Evolutionary conservation across 1,139 yeast genomes (phyloP).

Genomic region (Protomyces inouyei): DNA sequence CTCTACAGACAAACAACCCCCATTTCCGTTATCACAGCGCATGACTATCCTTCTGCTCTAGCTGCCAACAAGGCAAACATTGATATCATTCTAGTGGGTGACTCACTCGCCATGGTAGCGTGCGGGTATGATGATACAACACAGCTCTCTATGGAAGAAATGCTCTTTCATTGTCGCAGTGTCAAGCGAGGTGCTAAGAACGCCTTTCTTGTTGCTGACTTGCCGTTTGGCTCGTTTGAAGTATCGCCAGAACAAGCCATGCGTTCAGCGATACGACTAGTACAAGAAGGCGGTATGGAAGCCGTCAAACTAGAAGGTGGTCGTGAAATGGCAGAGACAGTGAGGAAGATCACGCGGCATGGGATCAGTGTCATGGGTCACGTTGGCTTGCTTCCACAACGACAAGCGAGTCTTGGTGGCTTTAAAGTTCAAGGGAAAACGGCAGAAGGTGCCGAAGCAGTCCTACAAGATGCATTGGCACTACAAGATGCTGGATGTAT

Average conservation of each 20-base stretch:
- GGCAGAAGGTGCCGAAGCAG: slow-evolving; percentile 51
- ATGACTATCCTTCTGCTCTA: slow-evolving; percentile 73
- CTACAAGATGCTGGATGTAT: slow-evolving; percentile 77
- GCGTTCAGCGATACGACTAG: slow-evolving; percentile 55
- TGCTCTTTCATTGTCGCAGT: slow-evolving; percentile 68
- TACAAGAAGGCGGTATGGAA: slow-evolving; percentile 60
- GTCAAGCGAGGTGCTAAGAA: slow-evolving; percentile 60
- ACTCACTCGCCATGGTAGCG: slow-evolving; percentile 87
- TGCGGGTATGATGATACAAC: slow-evolving; percentile 56
- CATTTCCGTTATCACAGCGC: slow-evolving; percentile 67
- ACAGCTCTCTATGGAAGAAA: slow-evolving; percentile 45
- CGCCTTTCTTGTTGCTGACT: slow-evolving; percentile 74
- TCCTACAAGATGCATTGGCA: slow-evolving; percentile 58
- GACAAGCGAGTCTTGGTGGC: slow-evolving; percentile 74
- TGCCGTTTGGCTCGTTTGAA: slow-evolving; percentile 87
- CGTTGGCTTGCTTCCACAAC: slow-evolving; percentile 87
- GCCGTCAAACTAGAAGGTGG: slow-evolving; percentile 91
- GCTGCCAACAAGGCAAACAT: slow-evolving; percentile 65
- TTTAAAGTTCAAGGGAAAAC: slow-evolving; percentile 77
- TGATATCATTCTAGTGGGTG: slow-evolving; percentile 79
- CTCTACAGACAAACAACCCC: slow-evolving; percentile 48
- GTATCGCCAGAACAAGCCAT: slow-evolving; percentile 59
- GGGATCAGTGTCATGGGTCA: slow-evolving; percentile 94
- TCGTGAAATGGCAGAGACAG: slow-evolving; percentile 48
- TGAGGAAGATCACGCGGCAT: slow-evolving; percentile 50